Evolutionary conservation across 1,284 basidiomycete genomes (phyloP).

Genomic region (Sanghuangporus baumii): DNA sequence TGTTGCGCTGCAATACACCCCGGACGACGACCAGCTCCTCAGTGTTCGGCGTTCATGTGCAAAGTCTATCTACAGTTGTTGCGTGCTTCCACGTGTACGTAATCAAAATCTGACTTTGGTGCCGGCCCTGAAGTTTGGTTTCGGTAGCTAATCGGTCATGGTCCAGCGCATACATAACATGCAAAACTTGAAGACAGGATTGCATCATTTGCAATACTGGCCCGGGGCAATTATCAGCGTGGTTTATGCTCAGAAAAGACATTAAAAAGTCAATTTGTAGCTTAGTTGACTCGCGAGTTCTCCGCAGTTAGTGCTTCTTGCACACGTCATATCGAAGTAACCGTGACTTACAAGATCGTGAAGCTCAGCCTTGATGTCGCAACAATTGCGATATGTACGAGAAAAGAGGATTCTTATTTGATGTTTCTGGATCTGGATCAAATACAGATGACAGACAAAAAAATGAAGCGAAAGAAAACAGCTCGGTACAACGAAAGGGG

Average conservation of each 20-base stretch:
- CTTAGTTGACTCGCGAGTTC: too few species aligned
- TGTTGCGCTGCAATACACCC: neutral
- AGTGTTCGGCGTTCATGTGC: neutral
- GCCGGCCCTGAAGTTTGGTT: neutral
- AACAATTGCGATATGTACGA: neutral
- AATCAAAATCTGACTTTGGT: neutral
- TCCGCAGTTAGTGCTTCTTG: too few species aligned
- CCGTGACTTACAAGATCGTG: too few species aligned
- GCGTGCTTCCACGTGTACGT: neutral
- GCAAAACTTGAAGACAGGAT: too few species aligned
- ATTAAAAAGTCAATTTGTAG: too few species aligned
- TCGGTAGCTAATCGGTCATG: too few species aligned
- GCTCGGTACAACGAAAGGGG: neutral
- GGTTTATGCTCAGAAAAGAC: too few species aligned
- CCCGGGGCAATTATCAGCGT: too few species aligned
- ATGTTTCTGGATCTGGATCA: neutral
- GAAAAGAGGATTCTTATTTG: neutral
- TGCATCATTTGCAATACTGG: too few species aligned
- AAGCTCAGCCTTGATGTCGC: too few species aligned
- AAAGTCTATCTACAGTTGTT: neutral
- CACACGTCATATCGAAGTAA: too few species aligned
- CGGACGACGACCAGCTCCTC: neutral
- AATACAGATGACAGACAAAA: neutral
- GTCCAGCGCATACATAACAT: neutral
- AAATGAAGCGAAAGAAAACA: neutral